These are phyloP conservation scores for Neurospora intermedia DNA, from an alignment of 495 filamentous ascomycete species.

Conservation along the genomic window DNA sequence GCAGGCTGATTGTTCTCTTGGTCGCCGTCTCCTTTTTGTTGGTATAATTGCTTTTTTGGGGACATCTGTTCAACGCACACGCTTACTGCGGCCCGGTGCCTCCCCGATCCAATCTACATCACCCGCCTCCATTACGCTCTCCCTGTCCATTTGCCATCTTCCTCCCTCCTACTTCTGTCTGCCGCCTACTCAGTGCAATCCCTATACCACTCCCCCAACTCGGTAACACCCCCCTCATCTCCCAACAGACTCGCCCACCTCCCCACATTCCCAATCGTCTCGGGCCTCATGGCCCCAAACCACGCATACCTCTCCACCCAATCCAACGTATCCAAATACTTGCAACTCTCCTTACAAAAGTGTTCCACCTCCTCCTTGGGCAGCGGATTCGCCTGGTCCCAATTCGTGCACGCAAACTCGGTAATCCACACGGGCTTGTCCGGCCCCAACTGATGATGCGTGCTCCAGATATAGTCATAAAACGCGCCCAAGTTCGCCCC, in stretches of 20 bases:
- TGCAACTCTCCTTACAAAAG: slow-evolving; percentile 12
- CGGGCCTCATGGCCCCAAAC: slow-evolving; percentile 16
- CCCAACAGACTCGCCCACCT: slow-evolving; percentile 14
- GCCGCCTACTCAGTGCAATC: slow-evolving; percentile 2
- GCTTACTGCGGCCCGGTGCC: not conserved
- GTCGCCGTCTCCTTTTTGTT: not conserved
- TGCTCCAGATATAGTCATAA: slow-evolving; percentile 17
- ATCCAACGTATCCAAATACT: slow-evolving; percentile 15
- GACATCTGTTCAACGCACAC: not conserved
- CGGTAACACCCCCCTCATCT: slow-evolving; percentile 6
- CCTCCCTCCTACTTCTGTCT: not conserved
- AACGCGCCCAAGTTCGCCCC: slow-evolving; percentile 11
- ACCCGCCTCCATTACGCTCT: not conserved
- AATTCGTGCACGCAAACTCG: slow-evolving; percentile 17
- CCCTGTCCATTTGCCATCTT: not conserved
- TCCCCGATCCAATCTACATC: not conserved
- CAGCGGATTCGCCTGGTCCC: slow-evolving; percentile 9
- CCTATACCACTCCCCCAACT: slow-evolving; percentile 12
- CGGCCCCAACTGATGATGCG: slow-evolving; percentile 15
- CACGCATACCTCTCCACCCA: slow-evolving; percentile 18
- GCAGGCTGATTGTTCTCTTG: not conserved
- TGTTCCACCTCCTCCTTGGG: slow-evolving; percentile 7
- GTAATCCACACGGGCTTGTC: slow-evolving; percentile 15
- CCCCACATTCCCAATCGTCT: slow-evolving; percentile 12
- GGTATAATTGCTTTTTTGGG: not conserved